A percentile compares a stretch with the other conserved stretches of the same genome.
Conservation (phyloP, 148 eudicot genomes). For the Nepenthes gracilis region DNA sequence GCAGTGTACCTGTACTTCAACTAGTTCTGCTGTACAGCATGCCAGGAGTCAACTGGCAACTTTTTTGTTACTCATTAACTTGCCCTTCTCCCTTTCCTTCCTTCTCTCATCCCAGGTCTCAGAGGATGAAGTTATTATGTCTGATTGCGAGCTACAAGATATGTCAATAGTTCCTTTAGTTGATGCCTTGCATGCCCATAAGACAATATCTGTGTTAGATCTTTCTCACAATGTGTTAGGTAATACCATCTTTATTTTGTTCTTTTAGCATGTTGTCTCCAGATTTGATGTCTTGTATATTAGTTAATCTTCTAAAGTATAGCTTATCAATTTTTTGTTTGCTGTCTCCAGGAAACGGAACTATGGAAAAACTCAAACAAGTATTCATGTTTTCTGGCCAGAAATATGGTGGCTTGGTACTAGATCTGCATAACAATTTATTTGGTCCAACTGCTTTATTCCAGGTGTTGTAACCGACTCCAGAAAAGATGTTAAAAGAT, state of each 20-base stretch:
- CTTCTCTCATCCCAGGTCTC: constrained; percentile 45
- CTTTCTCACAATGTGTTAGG: constrained; percentile 91
- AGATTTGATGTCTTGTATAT: background rate
- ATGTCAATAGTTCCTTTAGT: constrained; percentile 66
- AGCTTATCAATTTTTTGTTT: constrained; percentile 9
- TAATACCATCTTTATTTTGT: constrained; percentile 12
- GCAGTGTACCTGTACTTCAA: no score
- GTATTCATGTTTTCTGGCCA: constrained; percentile 60
- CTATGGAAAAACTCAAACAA: constrained; percentile 65
- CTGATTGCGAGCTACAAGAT: constrained; percentile 78
- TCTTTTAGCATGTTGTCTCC: background rate
- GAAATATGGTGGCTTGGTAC: constrained; percentile 66
- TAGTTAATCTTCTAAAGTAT: background rate
- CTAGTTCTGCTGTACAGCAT: no score
- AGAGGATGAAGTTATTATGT: constrained; percentile 75
- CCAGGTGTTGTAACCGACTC: constrained; percentile 37
- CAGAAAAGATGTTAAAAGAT: no score
- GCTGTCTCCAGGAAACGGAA: constrained; percentile 60
- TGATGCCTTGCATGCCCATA: constrained; percentile 69
- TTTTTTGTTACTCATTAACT: constrained; percentile 3
- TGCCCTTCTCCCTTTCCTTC: constrained; percentile 2
- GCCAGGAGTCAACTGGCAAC: background rate
- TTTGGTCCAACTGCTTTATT: constrained; percentile 84
- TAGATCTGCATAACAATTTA: constrained; percentile 78
- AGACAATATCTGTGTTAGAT: constrained; percentile 59